Evolutionary conservation across 2,329 filamentous ascomycete species (phyloP).

Genomic region (Fusarium abutilonis): DNA sequence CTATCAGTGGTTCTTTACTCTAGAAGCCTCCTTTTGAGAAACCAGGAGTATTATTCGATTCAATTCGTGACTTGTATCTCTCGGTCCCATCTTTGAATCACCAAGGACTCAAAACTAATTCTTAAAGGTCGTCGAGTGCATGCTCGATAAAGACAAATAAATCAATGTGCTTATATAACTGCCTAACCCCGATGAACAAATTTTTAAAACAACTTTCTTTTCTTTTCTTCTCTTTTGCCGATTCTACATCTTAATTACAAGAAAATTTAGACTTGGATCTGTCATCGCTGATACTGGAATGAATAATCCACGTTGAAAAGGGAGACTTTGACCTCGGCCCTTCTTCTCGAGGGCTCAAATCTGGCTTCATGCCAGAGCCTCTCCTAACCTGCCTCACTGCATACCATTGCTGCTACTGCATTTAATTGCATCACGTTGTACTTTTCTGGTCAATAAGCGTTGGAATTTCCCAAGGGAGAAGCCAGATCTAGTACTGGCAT

Average conservation of each 20-base stretch:
- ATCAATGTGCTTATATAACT: too few species aligned
- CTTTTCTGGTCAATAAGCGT: background rate
- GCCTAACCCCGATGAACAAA: too few species aligned
- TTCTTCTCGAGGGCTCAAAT: conserved; percentile 5
- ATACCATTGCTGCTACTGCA: conserved; percentile 22
- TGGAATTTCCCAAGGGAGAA: conserved; percentile 25
- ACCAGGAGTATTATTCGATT: background rate
- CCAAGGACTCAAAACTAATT: too few species aligned
- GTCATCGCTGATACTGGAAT: conserved; percentile 25
- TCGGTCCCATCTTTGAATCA: too few species aligned
- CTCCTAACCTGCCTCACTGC: conserved; percentile 8
- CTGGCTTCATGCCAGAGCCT: conserved; percentile 35
- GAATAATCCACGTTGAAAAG: conserved; percentile 14
- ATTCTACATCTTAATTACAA: too few species aligned
- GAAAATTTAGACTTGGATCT: too few species aligned
- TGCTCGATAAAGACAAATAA: too few species aligned
- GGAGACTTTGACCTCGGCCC: conserved; percentile 15
- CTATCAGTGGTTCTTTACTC: background rate
- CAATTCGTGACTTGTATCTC: too few species aligned
- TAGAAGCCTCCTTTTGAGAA: background rate
- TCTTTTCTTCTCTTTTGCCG: too few species aligned
- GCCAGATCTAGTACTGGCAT: too few species aligned
- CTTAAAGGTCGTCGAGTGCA: too few species aligned
- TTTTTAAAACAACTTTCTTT: too few species aligned
- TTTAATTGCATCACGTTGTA: conserved; percentile 4